phyloP scores from a whole-genome alignment of 2,329 filamentous ascomycete species.

The Coniella lustricola region DNA sequence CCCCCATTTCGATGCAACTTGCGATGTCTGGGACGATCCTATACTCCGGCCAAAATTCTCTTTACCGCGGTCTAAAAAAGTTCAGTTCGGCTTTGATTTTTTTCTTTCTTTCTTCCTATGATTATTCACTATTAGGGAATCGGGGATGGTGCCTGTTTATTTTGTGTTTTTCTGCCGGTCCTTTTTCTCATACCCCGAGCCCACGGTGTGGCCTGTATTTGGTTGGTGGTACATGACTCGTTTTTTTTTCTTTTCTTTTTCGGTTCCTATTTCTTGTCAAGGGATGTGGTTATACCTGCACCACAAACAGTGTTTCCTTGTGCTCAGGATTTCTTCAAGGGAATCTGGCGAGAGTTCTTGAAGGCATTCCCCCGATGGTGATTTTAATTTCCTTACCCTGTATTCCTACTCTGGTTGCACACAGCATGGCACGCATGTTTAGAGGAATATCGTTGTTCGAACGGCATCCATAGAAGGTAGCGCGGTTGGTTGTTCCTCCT shows the following conservation, averaged over 20 bases:
- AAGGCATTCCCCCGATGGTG: neutral
- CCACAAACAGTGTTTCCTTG: neutral
- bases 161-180: constrained; percentile 16
- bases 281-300: neutral
- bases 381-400: constrained; percentile 3
- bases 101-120: neutral
- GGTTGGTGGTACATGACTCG: constrained; percentile 10
- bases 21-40: no score
- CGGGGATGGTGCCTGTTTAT: neutral
- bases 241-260: constrained; percentile 12
- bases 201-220: constrained; percentile 13
- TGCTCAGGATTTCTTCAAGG: no score
- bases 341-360: neutral
- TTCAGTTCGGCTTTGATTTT: no score
- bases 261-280: constrained; percentile 6
- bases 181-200: constrained; percentile 8
- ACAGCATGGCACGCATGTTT: constrained; percentile 14
- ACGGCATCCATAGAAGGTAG: constrained; percentile 16
- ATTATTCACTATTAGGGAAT: constrained; percentile 5
- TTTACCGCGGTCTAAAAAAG: neutral
- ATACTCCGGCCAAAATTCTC: neutral
- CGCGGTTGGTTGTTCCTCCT: constrained; percentile 5
- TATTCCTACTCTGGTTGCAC: constrained; percentile 5
- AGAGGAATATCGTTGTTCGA: constrained; percentile 14
- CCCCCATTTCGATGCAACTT: no score